Evolutionary conservation across 1,284 basidiomycete species (phyloP).

Genomic region (Cryptococcus sp.): DNA sequence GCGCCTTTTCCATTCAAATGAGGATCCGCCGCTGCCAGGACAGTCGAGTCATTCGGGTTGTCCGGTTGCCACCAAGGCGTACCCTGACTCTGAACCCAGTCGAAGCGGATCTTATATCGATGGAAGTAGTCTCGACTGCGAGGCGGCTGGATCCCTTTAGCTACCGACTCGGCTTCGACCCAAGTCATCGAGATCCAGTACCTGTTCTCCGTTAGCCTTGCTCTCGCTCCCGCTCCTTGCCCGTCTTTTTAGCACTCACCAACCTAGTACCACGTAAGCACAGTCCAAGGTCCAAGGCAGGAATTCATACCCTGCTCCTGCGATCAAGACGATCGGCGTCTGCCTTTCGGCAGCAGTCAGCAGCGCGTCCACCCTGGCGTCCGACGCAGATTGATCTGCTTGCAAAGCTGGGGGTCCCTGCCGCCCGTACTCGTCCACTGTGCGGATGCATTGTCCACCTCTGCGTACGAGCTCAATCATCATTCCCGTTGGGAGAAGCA

Average conservation of each 20-base stretch:
- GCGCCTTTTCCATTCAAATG: too few relatives aligned
- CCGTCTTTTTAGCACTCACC: constrained; percentile 28
- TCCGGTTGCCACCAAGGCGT: constrained; percentile 40
- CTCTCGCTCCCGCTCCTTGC: not conserved
- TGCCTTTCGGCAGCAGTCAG: constrained; percentile 27
- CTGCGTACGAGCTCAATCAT: constrained; percentile 7
- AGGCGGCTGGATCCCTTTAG: constrained; percentile 16
- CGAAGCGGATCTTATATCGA: constrained; percentile 48
- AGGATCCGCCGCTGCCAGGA: too few relatives aligned
- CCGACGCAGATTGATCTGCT: constrained; percentile 37
- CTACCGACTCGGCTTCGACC: constrained; percentile 43
- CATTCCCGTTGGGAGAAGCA: not conserved
- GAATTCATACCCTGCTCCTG: constrained; percentile 39
- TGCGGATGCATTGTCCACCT: constrained; percentile 36
- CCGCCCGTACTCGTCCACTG: constrained; percentile 6
- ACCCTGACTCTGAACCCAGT: constrained; percentile 47
- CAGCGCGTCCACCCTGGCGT: constrained; percentile 42
- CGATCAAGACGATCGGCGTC: constrained; percentile 42
- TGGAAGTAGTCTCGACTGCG: constrained; percentile 30
- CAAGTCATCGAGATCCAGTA: constrained; percentile 47
- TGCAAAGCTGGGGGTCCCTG: constrained; percentile 28
- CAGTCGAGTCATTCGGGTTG: too few relatives aligned
- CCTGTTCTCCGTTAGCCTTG: constrained; percentile 19
- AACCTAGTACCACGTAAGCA: constrained; percentile 46
- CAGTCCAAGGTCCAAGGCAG: constrained; percentile 41